Conservation (phyloP, 1,284 basidiomycete species). For the Ceratobasidium sp. region DNA sequence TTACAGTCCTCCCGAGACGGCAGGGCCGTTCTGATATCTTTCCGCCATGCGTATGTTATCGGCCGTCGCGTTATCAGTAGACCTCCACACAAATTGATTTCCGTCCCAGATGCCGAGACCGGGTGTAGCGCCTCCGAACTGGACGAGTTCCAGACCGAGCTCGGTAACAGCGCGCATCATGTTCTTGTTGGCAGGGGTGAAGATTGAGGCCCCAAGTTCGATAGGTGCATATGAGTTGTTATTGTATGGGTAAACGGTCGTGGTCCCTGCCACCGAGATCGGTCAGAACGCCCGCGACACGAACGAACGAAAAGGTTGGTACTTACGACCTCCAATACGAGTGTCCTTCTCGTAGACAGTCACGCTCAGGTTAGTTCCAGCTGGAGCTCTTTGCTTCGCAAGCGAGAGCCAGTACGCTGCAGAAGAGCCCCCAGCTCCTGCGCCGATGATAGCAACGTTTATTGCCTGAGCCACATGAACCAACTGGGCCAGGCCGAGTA, state of each 20-base stretch:
- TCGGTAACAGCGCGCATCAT: slow-evolving; percentile 81
- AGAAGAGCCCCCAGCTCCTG: slow-evolving; percentile 82
- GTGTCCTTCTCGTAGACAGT: slow-evolving; percentile 82
- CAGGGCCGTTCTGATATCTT: slow-evolving; percentile 32
- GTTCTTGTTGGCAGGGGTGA: slow-evolving; percentile 85
- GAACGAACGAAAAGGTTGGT: neutral
- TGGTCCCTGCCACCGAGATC: slow-evolving; percentile 66
- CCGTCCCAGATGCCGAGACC: slow-evolving; percentile 88
- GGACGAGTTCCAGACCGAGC: slow-evolving; percentile 74
- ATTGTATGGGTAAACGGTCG: slow-evolving; percentile 79
- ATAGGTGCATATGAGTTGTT: slow-evolving; percentile 70
- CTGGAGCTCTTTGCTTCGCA: slow-evolving; percentile 74
- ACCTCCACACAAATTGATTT: slow-evolving; percentile 62
- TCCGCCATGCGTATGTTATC: slow-evolving; percentile 34
- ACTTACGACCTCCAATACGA: slow-evolving; percentile 87
- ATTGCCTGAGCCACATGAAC: slow-evolving; percentile 9
- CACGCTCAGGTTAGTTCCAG: slow-evolving; percentile 67
- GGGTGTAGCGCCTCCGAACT: slow-evolving; percentile 66
- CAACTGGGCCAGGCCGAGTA: slow-evolving; percentile 15
- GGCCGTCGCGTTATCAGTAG: slow-evolving; percentile 26
- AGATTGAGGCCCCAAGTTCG: slow-evolving; percentile 85
- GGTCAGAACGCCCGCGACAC: neutral
- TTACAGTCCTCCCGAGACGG: slow-evolving; percentile 61
- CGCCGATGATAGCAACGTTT: slow-evolving; percentile 72
- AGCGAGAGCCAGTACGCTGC: slow-evolving; percentile 79